Evolutionary conservation across 768 basidiomycete species (phyloP).

Genomic region (Pleurotus pulmonarius): DNA sequence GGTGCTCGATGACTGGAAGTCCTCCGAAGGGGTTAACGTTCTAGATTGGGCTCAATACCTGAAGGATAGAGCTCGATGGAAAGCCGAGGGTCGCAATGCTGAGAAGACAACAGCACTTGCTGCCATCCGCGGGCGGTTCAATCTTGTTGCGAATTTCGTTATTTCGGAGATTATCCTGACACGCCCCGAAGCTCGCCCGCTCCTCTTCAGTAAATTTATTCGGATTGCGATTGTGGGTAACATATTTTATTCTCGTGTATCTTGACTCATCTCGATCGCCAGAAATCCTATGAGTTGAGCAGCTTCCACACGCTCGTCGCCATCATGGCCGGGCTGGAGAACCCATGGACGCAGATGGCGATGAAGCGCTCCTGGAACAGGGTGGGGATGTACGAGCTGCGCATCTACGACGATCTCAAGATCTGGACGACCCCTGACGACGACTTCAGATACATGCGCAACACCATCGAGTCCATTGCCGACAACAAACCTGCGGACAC

Average conservation of each 20-base stretch:
- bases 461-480: slow-evolving; percentile 57
- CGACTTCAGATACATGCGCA: slow-evolving; percentile 75
- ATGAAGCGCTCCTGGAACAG: slow-evolving; percentile 67
- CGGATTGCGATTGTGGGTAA: slow-evolving; percentile 72
- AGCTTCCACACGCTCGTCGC: slow-evolving; percentile 81
- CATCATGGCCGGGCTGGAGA: slow-evolving; percentile 72
- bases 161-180: slow-evolving; percentile 80
- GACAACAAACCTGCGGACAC: slow-evolving; percentile 62
- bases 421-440: slow-evolving; percentile 57
- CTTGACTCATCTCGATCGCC: slow-evolving; percentile 7
- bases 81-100: slow-evolving; percentile 51
- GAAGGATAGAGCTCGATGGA: slow-evolving; percentile 68
- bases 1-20: slow-evolving; percentile 69
- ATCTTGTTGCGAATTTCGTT: slow-evolving; percentile 78
- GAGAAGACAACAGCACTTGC: slow-evolving; percentile 71
- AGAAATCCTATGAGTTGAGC: slow-evolving; percentile 79
- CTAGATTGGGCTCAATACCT: slow-evolving; percentile 84
- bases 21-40: slow-evolving; percentile 59
- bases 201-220: slow-evolving; percentile 75
- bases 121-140: slow-evolving; percentile 78
- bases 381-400: slow-evolving; percentile 65
- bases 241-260: slow-evolving; percentile 19
- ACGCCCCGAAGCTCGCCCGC: slow-evolving; percentile 55
- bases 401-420: slow-evolving; percentile 71
- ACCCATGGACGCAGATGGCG: slow-evolving; percentile 61